A percentile compares a stretch with the other conserved stretches of the same genome.
Conservation (phyloP, 768 basidiomycete genomes). For the Sutorius australiensis region DNA sequence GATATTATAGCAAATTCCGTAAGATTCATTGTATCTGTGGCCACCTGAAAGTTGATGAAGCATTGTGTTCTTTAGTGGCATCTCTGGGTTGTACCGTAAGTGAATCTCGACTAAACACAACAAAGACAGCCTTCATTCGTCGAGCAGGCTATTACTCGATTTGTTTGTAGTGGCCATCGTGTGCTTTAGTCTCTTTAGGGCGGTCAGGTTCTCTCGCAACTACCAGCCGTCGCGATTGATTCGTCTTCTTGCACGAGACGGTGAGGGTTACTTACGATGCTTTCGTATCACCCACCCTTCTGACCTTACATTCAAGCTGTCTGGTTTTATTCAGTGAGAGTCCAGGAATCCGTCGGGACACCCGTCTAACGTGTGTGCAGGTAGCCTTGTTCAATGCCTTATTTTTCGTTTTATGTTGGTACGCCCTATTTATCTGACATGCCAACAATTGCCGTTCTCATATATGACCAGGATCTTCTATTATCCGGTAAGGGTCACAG, state of each 20-base stretch:
- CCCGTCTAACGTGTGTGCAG: not conserved
- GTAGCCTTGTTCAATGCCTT: slow-evolving; percentile 4
- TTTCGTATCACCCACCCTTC: not conserved
- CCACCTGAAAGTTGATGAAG: not conserved
- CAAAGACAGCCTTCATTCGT: not conserved
- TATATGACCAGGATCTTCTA: slow-evolving; percentile 6
- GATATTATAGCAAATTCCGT: slow-evolving; percentile 3
- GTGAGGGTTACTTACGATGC: slow-evolving; percentile 7
- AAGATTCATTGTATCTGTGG: not conserved
- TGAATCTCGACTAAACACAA: not conserved
- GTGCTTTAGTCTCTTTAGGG: slow-evolving; percentile 2
- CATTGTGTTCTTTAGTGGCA: slow-evolving; percentile 11
- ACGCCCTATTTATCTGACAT: not conserved
- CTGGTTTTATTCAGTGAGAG: slow-evolving; percentile 16
- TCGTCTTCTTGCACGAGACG: slow-evolving; percentile 21
- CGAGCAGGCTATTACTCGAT: slow-evolving; percentile 19
- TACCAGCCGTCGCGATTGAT: slow-evolving; percentile 11
- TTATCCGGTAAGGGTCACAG: slow-evolving; percentile 4
- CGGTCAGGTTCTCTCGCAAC: not conserved
- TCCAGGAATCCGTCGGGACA: not conserved
- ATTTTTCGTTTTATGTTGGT: slow-evolving; percentile 14
- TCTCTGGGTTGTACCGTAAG: slow-evolving; percentile 12
- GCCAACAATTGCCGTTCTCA: not conserved
- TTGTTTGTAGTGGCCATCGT: slow-evolving; percentile 1
- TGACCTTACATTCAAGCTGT: slow-evolving; percentile 6